Base-by-base conservation (phyloP, 2,329 filamentous ascomycete genomes). In the Apiospora kogelbergensis region DNA sequence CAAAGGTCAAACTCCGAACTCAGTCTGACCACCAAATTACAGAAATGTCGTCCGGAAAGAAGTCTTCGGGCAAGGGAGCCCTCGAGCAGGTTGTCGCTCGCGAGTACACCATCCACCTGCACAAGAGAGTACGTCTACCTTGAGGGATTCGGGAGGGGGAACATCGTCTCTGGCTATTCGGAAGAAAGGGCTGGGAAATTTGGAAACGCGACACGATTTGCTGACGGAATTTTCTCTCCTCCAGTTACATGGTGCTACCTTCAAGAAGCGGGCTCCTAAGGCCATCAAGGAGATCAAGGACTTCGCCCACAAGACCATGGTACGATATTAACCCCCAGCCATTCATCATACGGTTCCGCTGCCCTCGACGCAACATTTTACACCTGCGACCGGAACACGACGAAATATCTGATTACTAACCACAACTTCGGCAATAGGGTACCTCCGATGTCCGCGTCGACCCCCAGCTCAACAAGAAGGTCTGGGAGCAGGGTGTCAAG, bases 31-130 rank as follows among this genome's bases (percentile, higher is more conserved):
- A 60, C n/a, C n/a, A 22, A 45, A 65, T 44, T 40, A 22, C 24
- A 67, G 53, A 87, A 82, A 92, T 92, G 89, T 91, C 90, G 82
- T 83, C 85, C 79, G 89, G 85, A 81, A 89, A 90, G 86, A 91
- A 90, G 86, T 85, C 86, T 75, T 82, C 88, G 79, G 92, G 91
- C 88, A 92, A 92, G 86, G 97, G 94, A 85, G 97, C 97, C 88
- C 97, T 99, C 85, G 91, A 94, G 86, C 95, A 99, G 87, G 97
- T 99, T 83, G 95, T 99, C 85, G 92, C 96, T 81, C 94, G 96
- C 90, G 97, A 99, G 90, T 99, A 99, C 91, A 99, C 96, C 86
- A 98, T 99, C 88, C 95, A 99, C 91, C 88, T 99, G 80, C 96
- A 99, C 93, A 98, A 97, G 93, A 93, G 95, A 87, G 93, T 97